phyloP scores from a whole-genome alignment of 2,329 filamentous ascomycete genomes.

The Pyricularia pennisetigena region DNA sequence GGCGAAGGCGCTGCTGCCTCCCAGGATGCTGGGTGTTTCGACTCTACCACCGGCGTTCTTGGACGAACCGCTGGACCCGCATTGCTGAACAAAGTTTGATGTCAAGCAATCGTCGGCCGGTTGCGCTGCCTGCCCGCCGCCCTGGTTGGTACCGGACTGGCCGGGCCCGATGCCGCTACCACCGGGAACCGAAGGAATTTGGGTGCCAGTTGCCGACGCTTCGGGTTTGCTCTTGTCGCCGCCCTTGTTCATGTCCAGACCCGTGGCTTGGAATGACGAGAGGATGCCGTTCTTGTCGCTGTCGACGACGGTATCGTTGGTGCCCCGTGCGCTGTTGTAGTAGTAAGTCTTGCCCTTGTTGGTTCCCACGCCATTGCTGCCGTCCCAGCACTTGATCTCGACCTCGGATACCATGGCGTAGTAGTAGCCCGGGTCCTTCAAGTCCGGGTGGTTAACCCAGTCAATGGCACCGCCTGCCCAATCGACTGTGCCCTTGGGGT shows the following conservation, averaged over 20 bases:
- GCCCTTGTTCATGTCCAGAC: conserved; percentile 57
- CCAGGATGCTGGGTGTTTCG: conserved; percentile 12
- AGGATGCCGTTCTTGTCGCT: conserved; percentile 67
- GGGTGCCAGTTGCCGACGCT: conserved; percentile 3
- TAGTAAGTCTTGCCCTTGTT: conserved; percentile 65
- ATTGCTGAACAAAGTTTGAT: conserved; percentile 30
- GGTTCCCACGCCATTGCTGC: conserved; percentile 49
- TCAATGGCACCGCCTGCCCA: conserved; percentile 90
- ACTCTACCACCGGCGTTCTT: conserved; percentile 14
- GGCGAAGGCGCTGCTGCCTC: conserved; percentile 22
- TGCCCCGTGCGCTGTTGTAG: conserved; percentile 54
- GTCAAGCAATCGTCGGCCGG: conserved; percentile 21
- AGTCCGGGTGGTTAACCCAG: conserved; percentile 67
- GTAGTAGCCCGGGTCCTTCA: conserved; percentile 79
- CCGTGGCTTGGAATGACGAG: conserved; percentile 71
- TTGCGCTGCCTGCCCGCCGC: conserved; percentile 7
- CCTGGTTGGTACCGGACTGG: conserved; percentile 9
- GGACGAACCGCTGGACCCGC: conserved; percentile 20
- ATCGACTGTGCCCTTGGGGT: conserved; percentile 72
- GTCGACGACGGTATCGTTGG: conserved; percentile 70
- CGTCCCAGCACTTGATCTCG: conserved; percentile 76
- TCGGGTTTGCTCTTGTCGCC: conserved; percentile 9
- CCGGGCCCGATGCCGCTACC: conserved; percentile 18
- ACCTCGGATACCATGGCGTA: conserved; percentile 72
- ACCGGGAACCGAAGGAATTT: conserved; percentile 14